These are phyloP conservation scores for Fereydounia khargensis DNA, from an alignment of 1,284 basidiomycete genomes.

Conservation along the genomic window DNA sequence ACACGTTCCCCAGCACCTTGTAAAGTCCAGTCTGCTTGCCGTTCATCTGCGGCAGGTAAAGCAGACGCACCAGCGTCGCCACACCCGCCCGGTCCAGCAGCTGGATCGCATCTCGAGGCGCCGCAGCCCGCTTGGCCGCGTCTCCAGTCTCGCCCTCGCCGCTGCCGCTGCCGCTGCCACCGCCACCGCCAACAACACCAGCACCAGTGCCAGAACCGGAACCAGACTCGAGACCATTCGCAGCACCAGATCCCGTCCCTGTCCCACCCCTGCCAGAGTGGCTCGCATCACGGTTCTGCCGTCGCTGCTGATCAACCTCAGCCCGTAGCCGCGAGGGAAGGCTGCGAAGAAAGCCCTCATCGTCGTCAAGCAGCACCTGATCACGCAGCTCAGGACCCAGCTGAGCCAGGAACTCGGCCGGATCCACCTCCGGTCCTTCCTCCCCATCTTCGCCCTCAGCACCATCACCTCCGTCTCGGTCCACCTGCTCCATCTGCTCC, in stretches of 20 bases:
- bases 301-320: conserved; percentile 10
- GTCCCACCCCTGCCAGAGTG: conserved; percentile 13
- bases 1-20: conserved; percentile 88
- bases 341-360: conserved; percentile 75
- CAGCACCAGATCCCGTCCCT: conserved; percentile 1
- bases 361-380: conserved; percentile 80
- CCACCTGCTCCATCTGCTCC: conserved; percentile 13
- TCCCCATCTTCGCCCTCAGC: not conserved
- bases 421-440: conserved; percentile 70
- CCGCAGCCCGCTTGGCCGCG: conserved; percentile 6
- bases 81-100: conserved; percentile 88
- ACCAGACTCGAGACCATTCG: not conserved
- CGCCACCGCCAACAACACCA: not conserved
- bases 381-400: conserved; percentile 78
- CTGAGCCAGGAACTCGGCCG: conserved; percentile 80
- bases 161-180: not conserved
- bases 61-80: conserved; percentile 81
- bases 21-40: conserved; percentile 76
- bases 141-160: not conserved
- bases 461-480: not conserved
- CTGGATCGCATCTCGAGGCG: conserved; percentile 74
- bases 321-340: conserved; percentile 61
- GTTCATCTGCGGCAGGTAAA: conserved; percentile 93
- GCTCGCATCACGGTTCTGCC: conserved; percentile 21
- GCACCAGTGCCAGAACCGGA: not conserved